A percentile compares a stretch with the other conserved stretches of the same genome.
Evolutionary conservation across 768 basidiomycete species (phyloP).

Genomic region (Rhodotorula graminis): DNA sequence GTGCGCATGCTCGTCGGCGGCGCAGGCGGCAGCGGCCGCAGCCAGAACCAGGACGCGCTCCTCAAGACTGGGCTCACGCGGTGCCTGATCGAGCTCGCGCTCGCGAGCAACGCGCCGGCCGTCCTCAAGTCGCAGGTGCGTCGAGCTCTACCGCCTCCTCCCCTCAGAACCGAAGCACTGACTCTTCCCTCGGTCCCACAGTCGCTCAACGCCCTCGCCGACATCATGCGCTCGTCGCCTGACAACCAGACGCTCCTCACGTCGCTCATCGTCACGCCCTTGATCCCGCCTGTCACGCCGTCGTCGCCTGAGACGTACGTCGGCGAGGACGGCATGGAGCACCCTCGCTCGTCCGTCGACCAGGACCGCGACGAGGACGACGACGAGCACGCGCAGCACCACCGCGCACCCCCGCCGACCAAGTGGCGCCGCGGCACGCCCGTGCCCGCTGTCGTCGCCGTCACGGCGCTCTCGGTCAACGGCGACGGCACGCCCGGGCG

Average conservation of each 20-base stretch:
- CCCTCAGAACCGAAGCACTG: too few relatives aligned
- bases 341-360: conserved; percentile 37
- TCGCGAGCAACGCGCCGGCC: conserved; percentile 91
- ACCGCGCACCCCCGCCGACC: not conserved
- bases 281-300: conserved; percentile 44
- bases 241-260: conserved; percentile 66
- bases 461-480: conserved; percentile 75
- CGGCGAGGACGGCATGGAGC: conserved; percentile 49
- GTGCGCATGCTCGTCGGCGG: conserved; percentile 72
- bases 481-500: conserved; percentile 78
- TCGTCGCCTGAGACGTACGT: conserved; percentile 15
- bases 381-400: not conserved
- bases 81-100: conserved; percentile 76
- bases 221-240: conserved; percentile 61
- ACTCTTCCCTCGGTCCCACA: conserved; percentile 3
- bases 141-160: not conserved
- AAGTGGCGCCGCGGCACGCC: conserved; percentile 38
- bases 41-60: conserved; percentile 46
- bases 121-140: conserved; percentile 74
- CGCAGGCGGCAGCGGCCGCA: conserved; percentile 44
- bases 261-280: conserved; percentile 70
- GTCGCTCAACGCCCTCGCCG: conserved; percentile 60
- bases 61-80: conserved; percentile 52
- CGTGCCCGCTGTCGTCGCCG: conserved; percentile 65
- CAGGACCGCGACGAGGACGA: not conserved